Conservation (phyloP, 139 green algal genomes). For the Chlorella sorokiniana region DNA sequence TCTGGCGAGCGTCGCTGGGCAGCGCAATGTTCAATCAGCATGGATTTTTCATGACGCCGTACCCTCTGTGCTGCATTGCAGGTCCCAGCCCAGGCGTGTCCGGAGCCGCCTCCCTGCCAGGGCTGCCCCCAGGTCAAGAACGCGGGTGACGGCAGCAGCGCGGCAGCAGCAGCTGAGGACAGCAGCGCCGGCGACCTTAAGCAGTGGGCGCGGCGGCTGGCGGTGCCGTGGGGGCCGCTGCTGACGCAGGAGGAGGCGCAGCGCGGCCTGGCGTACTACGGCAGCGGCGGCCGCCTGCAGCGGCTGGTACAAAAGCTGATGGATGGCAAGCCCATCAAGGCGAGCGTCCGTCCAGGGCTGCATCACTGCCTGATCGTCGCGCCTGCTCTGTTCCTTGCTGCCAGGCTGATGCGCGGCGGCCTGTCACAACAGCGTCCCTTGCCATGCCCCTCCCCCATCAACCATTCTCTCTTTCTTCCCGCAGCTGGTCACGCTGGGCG, state of each 20-base stretch:
- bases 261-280: conserved; percentile 3
- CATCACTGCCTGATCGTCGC: background rate
- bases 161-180: too few relatives aligned
- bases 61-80: too few relatives aligned
- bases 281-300: conserved; percentile 1
- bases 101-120: too few relatives aligned
- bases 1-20: too few relatives aligned
- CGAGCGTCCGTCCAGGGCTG: background rate
- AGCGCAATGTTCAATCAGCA: too few relatives aligned
- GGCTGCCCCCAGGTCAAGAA: too few relatives aligned
- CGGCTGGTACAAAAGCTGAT: conserved; percentile 5
- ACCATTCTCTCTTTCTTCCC: too few relatives aligned
- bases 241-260: conserved; percentile 20
- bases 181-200: background rate
- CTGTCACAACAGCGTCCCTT: background rate
- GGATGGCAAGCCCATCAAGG: conserved; percentile 21
- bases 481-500: conserved; percentile 21
- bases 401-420: background rate
- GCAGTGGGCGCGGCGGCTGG: conserved; percentile 4
- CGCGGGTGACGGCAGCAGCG: too few relatives aligned
- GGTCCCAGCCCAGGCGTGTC: too few relatives aligned
- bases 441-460: too few relatives aligned
- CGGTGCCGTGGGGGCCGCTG: conserved; percentile 19
- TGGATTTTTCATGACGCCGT: too few relatives aligned
- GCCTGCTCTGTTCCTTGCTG: background rate